Conservation (phyloP, 2,329 filamentous ascomycete genomes). For the Pyrenophora teres region DNA sequence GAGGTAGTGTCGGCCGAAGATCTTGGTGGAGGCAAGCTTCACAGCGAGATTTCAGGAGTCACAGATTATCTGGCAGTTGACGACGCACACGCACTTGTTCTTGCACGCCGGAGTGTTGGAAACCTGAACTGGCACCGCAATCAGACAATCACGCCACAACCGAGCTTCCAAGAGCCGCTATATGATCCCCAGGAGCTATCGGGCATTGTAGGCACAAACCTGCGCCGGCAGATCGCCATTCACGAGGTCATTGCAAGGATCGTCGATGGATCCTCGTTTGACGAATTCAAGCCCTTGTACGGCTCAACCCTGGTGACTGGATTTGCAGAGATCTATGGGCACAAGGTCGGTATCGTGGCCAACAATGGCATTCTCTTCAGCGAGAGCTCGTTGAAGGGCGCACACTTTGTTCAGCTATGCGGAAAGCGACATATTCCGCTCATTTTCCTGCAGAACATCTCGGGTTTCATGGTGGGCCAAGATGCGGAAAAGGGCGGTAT, state of each 20-base stretch:
- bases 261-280: slow-evolving; percentile 86
- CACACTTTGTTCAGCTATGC: slow-evolving; percentile 96
- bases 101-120: slow-evolving; percentile 79
- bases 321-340: slow-evolving; percentile 87
- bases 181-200: slow-evolving; percentile 79
- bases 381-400: slow-evolving; percentile 85
- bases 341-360: slow-evolving; percentile 88
- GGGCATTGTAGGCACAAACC: slow-evolving; percentile 88
- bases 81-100: slow-evolving; percentile 86
- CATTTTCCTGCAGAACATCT: slow-evolving; percentile 95
- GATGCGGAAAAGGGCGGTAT: slow-evolving; percentile 94
- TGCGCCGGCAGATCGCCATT: slow-evolving; percentile 81
- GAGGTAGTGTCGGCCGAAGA: slow-evolving; percentile 91
- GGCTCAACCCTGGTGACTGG: slow-evolving; percentile 86
- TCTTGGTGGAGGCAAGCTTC: slow-evolving; percentile 85
- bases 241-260: slow-evolving; percentile 92
- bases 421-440: slow-evolving; percentile 86
- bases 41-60: slow-evolving; percentile 88
- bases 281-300: slow-evolving; percentile 93
- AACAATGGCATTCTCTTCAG: slow-evolving; percentile 97
- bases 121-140: slow-evolving; percentile 84
- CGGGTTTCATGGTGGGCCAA: slow-evolving; percentile 95
- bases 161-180: slow-evolving; percentile 72
- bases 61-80: slow-evolving; percentile 95
- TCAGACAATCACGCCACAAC: slow-evolving; percentile 38